phyloP scores from a whole-genome alignment of 2,329 filamentous ascomycete species.

The Epichloe amarillans region DNA sequence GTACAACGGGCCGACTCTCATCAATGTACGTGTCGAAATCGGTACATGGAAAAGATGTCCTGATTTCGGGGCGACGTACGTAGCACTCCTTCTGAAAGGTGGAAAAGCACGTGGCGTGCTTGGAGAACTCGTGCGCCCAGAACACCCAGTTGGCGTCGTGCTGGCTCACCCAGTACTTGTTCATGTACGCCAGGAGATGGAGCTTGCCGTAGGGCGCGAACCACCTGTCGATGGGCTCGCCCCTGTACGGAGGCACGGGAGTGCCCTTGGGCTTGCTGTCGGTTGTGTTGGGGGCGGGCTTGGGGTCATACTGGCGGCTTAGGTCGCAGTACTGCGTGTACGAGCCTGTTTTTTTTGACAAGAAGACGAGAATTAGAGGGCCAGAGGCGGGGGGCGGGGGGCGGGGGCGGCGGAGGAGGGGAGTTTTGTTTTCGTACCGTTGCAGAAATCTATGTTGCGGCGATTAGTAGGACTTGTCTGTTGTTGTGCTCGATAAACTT shows the following conservation, averaged over 20 bases:
- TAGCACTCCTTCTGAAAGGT: conserved; percentile 55
- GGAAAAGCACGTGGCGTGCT: conserved; percentile 55
- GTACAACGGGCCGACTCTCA: too few species aligned
- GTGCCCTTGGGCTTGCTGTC: conserved; percentile 38
- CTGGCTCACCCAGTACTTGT: conserved; percentile 49
- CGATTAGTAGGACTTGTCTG: too few species aligned
- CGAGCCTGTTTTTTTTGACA: conserved; percentile 25
- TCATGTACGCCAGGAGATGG: conserved; percentile 53
- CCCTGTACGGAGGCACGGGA: conserved; percentile 43
- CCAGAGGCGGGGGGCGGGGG: neutral
- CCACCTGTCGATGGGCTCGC: conserved; percentile 44
- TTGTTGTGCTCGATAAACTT: too few species aligned
- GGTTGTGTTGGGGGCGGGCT: conserved; percentile 49
- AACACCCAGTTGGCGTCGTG: conserved; percentile 42
- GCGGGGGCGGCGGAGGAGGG: neutral
- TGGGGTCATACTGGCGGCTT: conserved; percentile 49
- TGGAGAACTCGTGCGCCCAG: conserved; percentile 56
- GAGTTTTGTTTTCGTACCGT: conserved; percentile 16
- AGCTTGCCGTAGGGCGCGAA: conserved; percentile 42
- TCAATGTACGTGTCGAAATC: too few species aligned
- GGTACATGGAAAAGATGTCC: too few species aligned
- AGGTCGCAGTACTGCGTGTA: conserved; percentile 58
- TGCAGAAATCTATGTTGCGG: conserved; percentile 26
- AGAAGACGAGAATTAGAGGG: conserved; percentile 7
- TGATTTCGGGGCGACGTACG: conserved; percentile 9